These are phyloP conservation scores for Shiraia sp. DNA, from an alignment of 2,329 filamentous ascomycete genomes.

Conservation along the genomic window DNA sequence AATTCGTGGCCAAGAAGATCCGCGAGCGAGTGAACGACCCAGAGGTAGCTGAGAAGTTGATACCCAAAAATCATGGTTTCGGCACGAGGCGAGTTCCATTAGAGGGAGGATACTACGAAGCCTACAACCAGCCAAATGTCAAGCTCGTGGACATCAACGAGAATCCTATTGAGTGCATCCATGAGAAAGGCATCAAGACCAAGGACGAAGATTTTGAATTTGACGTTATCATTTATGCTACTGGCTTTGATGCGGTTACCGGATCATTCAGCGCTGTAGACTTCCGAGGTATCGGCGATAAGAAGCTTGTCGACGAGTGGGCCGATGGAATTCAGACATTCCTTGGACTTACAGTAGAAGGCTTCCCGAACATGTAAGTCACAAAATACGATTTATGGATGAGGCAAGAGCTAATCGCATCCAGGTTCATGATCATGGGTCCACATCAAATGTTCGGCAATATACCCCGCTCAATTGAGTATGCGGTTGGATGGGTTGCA, in stretches of 20 bases:
- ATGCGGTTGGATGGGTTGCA: slow-evolving; percentile 47
- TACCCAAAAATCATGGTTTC: slow-evolving; percentile 47
- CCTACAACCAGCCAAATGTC: slow-evolving; percentile 45
- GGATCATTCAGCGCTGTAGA: slow-evolving; percentile 25
- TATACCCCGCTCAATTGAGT: slow-evolving; percentile 49
- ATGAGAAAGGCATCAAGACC: slow-evolving; percentile 45
- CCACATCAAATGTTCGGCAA: slow-evolving; percentile 53
- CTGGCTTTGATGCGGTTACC: slow-evolving; percentile 50
- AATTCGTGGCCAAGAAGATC: slow-evolving; percentile 44
- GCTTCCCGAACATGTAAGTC: slow-evolving; percentile 39
- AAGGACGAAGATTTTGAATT: slow-evolving; percentile 42
- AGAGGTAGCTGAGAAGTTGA: slow-evolving; percentile 47
- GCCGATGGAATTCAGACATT: slow-evolving; percentile 27
- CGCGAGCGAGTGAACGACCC: slow-evolving; percentile 46
- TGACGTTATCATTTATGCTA: slow-evolving; percentile 46
- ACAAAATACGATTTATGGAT: neutral
- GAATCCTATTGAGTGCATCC: slow-evolving; percentile 41
- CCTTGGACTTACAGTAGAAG: slow-evolving; percentile 29
- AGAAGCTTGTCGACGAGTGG: slow-evolving; percentile 19
- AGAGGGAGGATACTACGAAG: slow-evolving; percentile 49
- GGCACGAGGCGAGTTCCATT: slow-evolving; percentile 48
- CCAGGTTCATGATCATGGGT: slow-evolving; percentile 47
- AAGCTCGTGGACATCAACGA: slow-evolving; percentile 44
- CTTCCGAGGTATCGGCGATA: slow-evolving; percentile 15
- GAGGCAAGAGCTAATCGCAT: neutral